These are phyloP conservation scores for Smittium culicis DNA, from an alignment of 371 early-diverging fungal genomes.

Conservation along the genomic window DNA sequence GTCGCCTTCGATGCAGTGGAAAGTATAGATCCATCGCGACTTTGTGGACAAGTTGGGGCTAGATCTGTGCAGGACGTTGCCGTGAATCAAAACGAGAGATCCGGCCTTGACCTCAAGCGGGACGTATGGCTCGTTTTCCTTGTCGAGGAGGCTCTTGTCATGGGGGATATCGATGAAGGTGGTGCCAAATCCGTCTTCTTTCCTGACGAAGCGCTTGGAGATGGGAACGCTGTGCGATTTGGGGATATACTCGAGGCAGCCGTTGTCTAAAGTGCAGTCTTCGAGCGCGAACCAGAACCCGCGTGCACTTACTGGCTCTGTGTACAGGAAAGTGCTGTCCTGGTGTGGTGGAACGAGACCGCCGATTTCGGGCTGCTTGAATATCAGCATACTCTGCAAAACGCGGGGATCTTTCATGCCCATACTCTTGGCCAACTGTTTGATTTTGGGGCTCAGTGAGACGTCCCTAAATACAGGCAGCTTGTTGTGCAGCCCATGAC, in stretches of 20 bases:
- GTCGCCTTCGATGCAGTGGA: slow-evolving; percentile 76
- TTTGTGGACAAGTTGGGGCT: slow-evolving; percentile 58
- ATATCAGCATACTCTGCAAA: too few relatives aligned
- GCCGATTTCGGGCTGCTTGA: too few relatives aligned
- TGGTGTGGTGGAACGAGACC: too few relatives aligned
- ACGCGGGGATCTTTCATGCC: too few relatives aligned
- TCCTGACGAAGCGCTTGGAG: slow-evolving; percentile 59
- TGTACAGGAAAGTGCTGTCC: too few relatives aligned
- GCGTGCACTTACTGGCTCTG: too few relatives aligned
- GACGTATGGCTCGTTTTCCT: slow-evolving; percentile 32
- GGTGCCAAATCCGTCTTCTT: slow-evolving; percentile 37
- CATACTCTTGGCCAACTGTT: slow-evolving; percentile 56
- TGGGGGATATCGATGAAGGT: slow-evolving; percentile 41
- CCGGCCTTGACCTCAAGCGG: slow-evolving; percentile 37
- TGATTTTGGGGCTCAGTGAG: slow-evolving; percentile 39
- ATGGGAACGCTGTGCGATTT: slow-evolving; percentile 72
- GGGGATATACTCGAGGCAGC: slow-evolving; percentile 74
- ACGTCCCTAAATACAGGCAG: slow-evolving; percentile 57
- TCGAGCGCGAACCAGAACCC: slow-evolving; percentile 93
- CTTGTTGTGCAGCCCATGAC: slow-evolving; percentile 72
- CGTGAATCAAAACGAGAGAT: slow-evolving; percentile 78
- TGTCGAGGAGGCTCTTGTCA: slow-evolving; percentile 14
- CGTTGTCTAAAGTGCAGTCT: slow-evolving; percentile 76
- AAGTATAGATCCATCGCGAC: slow-evolving; percentile 82
- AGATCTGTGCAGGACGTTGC: slow-evolving; percentile 72